phyloP scores from a whole-genome alignment of 345 rosid species.

The Carallia pectinifolia region DNA sequence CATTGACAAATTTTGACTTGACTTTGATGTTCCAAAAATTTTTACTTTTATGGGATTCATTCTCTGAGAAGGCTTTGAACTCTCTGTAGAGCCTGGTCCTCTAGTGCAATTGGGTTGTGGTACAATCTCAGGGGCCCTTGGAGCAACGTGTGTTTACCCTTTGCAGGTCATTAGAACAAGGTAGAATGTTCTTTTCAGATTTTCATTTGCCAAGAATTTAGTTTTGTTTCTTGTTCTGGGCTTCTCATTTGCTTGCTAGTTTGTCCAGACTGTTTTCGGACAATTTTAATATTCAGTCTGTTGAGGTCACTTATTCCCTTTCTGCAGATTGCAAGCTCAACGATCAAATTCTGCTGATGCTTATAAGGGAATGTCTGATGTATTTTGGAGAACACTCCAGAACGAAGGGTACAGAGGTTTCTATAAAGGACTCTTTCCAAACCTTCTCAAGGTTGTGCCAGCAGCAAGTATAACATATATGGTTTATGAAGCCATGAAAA shows the following conservation, averaged over 20 bases:
- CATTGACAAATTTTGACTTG: not conserved
- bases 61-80: not conserved
- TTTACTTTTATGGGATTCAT: not conserved
- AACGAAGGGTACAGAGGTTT: slow-evolving; percentile 74
- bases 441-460: slow-evolving; percentile 67
- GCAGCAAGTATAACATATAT: slow-evolving; percentile 57
- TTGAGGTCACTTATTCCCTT: not conserved
- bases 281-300: not conserved
- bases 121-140: slow-evolving; percentile 81
- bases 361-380: slow-evolving; percentile 71
- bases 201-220: not conserved
- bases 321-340: slow-evolving; percentile 89
- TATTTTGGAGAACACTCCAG: slow-evolving; percentile 65
- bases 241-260: not conserved
- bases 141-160: slow-evolving; percentile 95
- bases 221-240: not conserved
- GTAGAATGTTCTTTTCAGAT: slow-evolving; percentile 27
- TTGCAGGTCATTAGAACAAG: slow-evolving; percentile 94
- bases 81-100: slow-evolving; percentile 71
- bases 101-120: slow-evolving; percentile 89
- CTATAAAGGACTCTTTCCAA: slow-evolving; percentile 86
- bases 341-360: slow-evolving; percentile 41
- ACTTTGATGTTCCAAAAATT: slow-evolving; percentile 1
- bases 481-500: slow-evolving; percentile 86
- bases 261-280: not conserved